Conservation (phyloP, 495 filamentous ascomycete species). For the Xylaria longipes region DNA sequence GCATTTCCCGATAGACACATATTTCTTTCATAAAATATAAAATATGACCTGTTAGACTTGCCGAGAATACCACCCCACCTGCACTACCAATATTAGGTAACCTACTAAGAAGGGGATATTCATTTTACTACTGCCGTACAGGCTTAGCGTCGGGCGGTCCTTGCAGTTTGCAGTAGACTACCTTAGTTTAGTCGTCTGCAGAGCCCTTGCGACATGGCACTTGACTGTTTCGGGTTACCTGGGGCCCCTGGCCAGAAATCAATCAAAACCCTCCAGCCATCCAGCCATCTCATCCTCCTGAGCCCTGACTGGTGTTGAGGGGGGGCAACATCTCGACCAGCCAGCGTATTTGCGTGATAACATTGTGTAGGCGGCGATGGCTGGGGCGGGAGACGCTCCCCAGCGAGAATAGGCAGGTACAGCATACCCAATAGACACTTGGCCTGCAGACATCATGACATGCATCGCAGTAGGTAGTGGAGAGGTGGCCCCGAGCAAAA, state of each 20-base stretch:
- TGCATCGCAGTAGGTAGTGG: background rate
- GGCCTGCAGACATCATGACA: constrained; percentile 11
- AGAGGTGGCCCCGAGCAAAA: background rate
- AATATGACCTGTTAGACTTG: constrained; percentile 2
- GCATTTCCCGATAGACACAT: background rate
- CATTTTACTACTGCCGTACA: constrained; percentile 23
- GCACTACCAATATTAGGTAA: background rate
- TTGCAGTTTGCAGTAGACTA: constrained; percentile 12
- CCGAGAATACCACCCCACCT: background rate
- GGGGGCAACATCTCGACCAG: background rate
- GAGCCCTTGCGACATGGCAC: constrained; percentile 18
- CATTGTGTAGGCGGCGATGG: constrained; percentile 5
- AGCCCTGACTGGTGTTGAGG: background rate
- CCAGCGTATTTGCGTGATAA: constrained; percentile 2
- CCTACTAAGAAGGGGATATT: constrained; percentile 14
- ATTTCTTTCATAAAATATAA: background rate
- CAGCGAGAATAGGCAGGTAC: constrained; percentile 8
- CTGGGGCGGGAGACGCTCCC: constrained; percentile 1
- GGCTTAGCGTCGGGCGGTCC: constrained; percentile 14
- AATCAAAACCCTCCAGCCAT: constrained; percentile 8
- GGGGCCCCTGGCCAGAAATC: constrained; percentile 15
- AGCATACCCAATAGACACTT: background rate
- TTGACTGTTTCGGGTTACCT: constrained; percentile 16
- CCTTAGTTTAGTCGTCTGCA: background rate
- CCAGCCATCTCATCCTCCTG: constrained; percentile 18